Conservation (phyloP, 2,329 filamentous ascomycete species). For the Cordyceps farinosa region DNA sequence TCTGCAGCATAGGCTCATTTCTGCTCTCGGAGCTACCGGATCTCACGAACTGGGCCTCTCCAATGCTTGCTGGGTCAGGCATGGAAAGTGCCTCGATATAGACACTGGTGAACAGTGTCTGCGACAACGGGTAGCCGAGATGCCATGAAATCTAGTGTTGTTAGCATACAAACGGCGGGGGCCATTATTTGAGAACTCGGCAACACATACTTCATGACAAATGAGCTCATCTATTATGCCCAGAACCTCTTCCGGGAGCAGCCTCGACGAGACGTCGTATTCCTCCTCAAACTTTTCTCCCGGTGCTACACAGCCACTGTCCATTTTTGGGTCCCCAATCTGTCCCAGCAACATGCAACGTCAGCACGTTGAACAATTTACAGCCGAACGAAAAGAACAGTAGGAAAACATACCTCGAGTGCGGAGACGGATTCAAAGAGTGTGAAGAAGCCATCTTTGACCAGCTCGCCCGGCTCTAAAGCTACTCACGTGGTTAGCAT, state of each 20-base stretch:
- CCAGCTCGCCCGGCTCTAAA: conserved; percentile 72
- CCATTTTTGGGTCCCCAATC: conserved; percentile 99
- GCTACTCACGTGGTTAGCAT: conserved; percentile 46
- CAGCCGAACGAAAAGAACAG: not conserved
- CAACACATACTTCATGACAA: conserved; percentile 68
- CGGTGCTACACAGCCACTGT: conserved; percentile 78
- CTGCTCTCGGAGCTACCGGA: conserved; percentile 29
- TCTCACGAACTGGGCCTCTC: conserved; percentile 61
- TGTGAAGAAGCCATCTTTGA: conserved; percentile 93
- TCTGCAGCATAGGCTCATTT: conserved; percentile 49
- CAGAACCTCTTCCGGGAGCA: conserved; percentile 75
- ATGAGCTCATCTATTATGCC: conserved; percentile 93
- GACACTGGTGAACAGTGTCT: conserved; percentile 88
- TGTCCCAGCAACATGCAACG: conserved; percentile 36
- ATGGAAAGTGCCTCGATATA: conserved; percentile 83
- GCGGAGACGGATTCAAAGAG: conserved; percentile 91
- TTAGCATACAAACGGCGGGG: not conserved
- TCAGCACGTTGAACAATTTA: not conserved
- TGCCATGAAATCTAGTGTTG: conserved; percentile 85
- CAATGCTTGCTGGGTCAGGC: conserved; percentile 60
- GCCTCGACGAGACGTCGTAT: conserved; percentile 66
- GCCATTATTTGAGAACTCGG: too few relatives aligned
- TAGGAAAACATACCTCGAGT: conserved; percentile 56
- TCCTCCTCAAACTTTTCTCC: conserved; percentile 80
- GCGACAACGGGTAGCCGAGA: conserved; percentile 88